phyloP scores from a whole-genome alignment of 495 filamentous ascomycete species.

The Neurospora sp. region DNA sequence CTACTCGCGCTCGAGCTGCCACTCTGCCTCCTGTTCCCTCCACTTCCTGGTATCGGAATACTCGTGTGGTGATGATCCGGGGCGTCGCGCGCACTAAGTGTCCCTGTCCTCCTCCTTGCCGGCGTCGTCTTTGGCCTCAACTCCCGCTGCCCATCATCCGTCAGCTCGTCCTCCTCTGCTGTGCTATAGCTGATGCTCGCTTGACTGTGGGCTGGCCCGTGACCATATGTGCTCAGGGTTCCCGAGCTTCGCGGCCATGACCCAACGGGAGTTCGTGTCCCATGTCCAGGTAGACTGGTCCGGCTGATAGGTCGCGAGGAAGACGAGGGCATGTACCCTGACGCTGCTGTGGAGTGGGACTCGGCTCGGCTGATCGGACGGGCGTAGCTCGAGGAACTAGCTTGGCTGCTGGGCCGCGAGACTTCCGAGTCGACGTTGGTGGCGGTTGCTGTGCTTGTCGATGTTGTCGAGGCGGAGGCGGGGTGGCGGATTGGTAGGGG shows the following conservation, averaged over 20 bases:
- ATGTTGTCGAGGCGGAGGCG: neutral
- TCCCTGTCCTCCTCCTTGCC: conserved; percentile 37
- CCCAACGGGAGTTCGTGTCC: conserved; percentile 54
- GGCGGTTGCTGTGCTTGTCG: neutral
- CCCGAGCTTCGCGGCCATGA: conserved; percentile 46
- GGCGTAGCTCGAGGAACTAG: conserved; percentile 44
- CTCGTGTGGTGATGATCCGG: conserved; percentile 20
- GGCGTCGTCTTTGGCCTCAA: conserved; percentile 37
- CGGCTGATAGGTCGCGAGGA: conserved; percentile 52
- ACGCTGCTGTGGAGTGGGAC: conserved; percentile 12
- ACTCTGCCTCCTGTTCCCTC: conserved; percentile 36
- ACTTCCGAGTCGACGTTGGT: conserved; percentile 24
- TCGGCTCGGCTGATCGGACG: conserved; percentile 40
- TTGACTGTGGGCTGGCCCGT: conserved; percentile 36
- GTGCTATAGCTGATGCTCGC: conserved; percentile 32
- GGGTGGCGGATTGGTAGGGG: conserved; percentile 40
- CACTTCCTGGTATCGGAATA: conserved; percentile 15
- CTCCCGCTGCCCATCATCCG: conserved; percentile 28
- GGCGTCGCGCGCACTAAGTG: conserved; percentile 31
- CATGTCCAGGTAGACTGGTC: conserved; percentile 41
- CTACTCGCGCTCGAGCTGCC: conserved; percentile 36
- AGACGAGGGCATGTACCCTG: conserved; percentile 39
- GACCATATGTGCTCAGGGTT: conserved; percentile 7
- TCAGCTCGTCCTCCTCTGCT: conserved; percentile 32
- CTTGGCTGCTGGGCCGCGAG: conserved; percentile 52